phyloP scores from a whole-genome alignment of 2,329 filamentous ascomycete genomes.

The Fusarium sambucinum region DNA sequence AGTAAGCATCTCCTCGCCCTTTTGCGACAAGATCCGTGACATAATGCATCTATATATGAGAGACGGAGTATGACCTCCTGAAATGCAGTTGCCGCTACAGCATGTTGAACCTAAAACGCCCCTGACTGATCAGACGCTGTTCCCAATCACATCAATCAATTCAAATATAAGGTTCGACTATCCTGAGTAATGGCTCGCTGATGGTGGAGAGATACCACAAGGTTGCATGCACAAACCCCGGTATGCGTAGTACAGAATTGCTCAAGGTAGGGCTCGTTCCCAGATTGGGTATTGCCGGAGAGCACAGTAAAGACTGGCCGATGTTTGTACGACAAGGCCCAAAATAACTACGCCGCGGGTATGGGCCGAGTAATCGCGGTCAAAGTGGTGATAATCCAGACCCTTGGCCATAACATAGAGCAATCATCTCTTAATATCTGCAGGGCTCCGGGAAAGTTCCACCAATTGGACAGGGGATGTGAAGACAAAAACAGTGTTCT shows the following conservation, averaged over 20 bases:
- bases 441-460: constrained; percentile 25
- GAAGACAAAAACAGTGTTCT: background rate
- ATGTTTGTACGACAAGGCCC: constrained; percentile 20
- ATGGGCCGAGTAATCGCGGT: constrained; percentile 29
- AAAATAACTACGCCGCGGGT: constrained; percentile 21
- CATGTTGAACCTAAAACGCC: background rate
- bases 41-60: background rate
- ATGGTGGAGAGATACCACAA: constrained; percentile 23
- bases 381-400: constrained; percentile 19
- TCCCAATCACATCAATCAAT: constrained; percentile 20
- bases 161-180: constrained; percentile 32
- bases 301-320: constrained; percentile 2
- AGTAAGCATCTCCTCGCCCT: background rate
- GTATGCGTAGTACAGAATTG: constrained; percentile 21
- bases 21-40: constrained; percentile 4
- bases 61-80: background rate
- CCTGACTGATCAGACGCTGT: constrained; percentile 3
- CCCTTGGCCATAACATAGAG: constrained; percentile 29
- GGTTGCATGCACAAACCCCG: constrained; percentile 31
- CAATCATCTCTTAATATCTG: constrained; percentile 8
- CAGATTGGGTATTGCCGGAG: constrained; percentile 24
- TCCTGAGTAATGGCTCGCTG: constrained; percentile 27
- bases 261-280: constrained; percentile 33
- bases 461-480: constrained; percentile 27
- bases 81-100: background rate